These are phyloP conservation scores for Amoebophrya sp. DNA, from an alignment of 169 alveolate genomes.

Conservation along the genomic window DNA sequence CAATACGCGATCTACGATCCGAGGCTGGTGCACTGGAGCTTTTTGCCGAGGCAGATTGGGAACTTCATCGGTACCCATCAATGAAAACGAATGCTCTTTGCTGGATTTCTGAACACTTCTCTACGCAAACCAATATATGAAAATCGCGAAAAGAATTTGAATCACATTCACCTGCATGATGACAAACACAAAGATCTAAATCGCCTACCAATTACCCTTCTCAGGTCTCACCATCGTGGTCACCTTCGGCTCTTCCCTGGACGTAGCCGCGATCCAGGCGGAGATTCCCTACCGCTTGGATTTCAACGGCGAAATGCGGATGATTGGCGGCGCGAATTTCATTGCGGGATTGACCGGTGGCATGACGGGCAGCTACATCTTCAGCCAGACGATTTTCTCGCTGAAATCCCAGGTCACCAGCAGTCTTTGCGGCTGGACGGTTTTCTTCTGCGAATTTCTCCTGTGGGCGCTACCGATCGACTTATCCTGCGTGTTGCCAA, in stretches of 20 bases:
- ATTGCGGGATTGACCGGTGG: background rate
- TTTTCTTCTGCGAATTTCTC: background rate
- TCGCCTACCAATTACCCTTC: too few species aligned
- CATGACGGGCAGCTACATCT: background rate
- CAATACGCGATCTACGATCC: background rate
- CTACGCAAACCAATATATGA: too few species aligned
- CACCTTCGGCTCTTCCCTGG: background rate
- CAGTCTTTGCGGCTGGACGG: background rate
- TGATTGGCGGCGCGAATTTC: background rate
- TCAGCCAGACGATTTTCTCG: background rate
- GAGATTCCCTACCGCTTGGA: background rate
- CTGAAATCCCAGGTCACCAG: background rate
- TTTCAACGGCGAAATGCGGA: background rate
- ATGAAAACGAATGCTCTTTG: too few species aligned
- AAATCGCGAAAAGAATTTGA: too few species aligned
- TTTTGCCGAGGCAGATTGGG: too few species aligned
- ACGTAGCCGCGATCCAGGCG: background rate
- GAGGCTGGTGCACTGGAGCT: background rate
- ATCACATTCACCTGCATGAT: too few species aligned
- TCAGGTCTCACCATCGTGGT: background rate
- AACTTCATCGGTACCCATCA: too few species aligned
- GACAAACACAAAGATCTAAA: too few species aligned
- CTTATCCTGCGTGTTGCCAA: background rate
- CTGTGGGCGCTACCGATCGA: background rate
- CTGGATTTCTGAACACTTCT: too few species aligned